phyloP scores from a whole-genome alignment of 164 flowering plant genomes.

The Chloranthus sessilifolius region DNA sequence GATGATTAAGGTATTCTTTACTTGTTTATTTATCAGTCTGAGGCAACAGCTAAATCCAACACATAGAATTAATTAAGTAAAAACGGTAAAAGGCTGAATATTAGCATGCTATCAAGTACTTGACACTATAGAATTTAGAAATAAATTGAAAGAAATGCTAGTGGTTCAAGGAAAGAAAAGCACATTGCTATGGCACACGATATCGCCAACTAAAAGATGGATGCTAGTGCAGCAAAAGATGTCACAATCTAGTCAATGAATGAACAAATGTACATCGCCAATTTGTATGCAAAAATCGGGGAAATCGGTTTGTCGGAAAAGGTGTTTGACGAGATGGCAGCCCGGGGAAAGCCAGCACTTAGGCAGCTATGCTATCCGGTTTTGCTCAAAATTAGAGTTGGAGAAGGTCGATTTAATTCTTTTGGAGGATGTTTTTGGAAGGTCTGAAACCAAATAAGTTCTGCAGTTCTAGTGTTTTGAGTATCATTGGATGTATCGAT shows the following conservation, averaged over 20 bases:
- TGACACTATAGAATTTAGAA: too few species aligned
- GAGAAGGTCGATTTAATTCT: slow-evolving; percentile 36
- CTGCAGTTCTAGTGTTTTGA: slow-evolving; percentile 53
- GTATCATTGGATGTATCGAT: slow-evolving; percentile 34
- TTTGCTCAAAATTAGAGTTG: slow-evolving; percentile 42
- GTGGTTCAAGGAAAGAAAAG: too few species aligned
- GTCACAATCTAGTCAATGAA: too few species aligned
- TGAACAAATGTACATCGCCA: too few species aligned
- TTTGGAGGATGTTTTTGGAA: slow-evolving; percentile 39
- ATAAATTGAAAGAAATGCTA: too few species aligned
- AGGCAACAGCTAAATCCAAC: too few species aligned
- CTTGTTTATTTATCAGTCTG: too few species aligned
- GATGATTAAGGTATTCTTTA: too few species aligned
- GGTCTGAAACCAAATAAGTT: slow-evolving; percentile 54
- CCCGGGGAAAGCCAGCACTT: slow-evolving; percentile 21
- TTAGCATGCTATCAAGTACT: too few species aligned
- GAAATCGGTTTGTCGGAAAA: slow-evolving; percentile 33
- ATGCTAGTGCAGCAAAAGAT: slow-evolving; percentile 42
- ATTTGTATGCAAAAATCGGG: slow-evolving; percentile 60
- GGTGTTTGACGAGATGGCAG: slow-evolving; percentile 41
- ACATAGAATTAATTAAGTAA: too few species aligned
- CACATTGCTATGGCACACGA: slow-evolving; percentile 32
- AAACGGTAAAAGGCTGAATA: too few species aligned
- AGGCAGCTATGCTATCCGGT: slow-evolving; percentile 59
- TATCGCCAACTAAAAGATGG: slow-evolving; percentile 44